Base-by-base conservation (phyloP, 2,329 filamentous ascomycete genomes). In the Neophaeococcomyces mojaviensis region DNA sequence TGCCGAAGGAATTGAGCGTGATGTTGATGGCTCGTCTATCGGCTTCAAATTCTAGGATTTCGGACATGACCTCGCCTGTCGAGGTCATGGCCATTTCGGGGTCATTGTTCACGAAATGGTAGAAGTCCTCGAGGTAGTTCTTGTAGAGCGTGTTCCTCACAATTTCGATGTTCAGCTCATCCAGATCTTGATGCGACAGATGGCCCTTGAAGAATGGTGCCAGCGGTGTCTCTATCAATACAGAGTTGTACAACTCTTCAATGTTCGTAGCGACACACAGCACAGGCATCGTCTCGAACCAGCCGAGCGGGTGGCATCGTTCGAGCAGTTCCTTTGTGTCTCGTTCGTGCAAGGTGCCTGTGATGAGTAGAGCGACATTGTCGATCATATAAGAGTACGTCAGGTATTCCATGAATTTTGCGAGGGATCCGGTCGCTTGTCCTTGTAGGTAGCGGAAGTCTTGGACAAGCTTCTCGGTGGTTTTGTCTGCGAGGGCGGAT, bases 311-410 rank as follows among this genome's bases (percentile, higher is more conserved):
- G 60, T 98, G 94, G 68, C 94, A 98, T 67, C 92, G 78, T 63
- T 97, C 92, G 44, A 98, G 73, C 52, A 98, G 78, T 70, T 98
- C 92, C 49, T 89, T 82, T 3, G 92, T 98, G 66, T 98, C 92
- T 64, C 92, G 81, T 71, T 98, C 94, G 69, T 98, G 92, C 24
- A 98, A 78, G 10, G 92, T 98, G 52, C 92, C 92, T 18, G 92
- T 98, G 67, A 98, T 98, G 61, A 98, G 81, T 33, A 98, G 82
- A 32, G 94, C 92, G 44, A 98, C 88, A 61, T 98, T 98, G 71
- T 98, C 92, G 68, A 98, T 98, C 92, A 98, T 98, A 76, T 98
- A 98, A 52, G 89, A 90, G 66, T 98, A 98, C 1, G 92, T 98
- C 51, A 98, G 74, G 68, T 95, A 98, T 67, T 97, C 88, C 79